Evolutionary conservation across 108 stramenopile genomes (phyloP).

Genomic region (Cylindrotheca fusiformis): DNA sequence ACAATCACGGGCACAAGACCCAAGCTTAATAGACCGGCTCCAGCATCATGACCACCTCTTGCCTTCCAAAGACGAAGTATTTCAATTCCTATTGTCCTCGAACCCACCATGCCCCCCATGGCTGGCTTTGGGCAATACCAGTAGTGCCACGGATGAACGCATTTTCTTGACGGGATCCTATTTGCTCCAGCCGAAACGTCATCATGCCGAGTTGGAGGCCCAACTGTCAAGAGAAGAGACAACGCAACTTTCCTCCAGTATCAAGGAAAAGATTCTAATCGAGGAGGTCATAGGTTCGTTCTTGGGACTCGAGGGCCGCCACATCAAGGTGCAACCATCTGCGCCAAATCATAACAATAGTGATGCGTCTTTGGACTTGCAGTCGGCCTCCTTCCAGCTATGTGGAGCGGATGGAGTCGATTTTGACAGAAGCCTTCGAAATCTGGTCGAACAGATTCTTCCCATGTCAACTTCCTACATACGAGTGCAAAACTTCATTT

Average conservation of each 20-base stretch:
- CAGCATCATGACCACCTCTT: constrained; percentile 46
- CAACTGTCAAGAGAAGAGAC: constrained; percentile 15
- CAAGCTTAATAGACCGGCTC: constrained; percentile 46
- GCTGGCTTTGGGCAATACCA: constrained; percentile 19
- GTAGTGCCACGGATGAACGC: constrained; percentile 33
- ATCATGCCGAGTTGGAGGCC: constrained; percentile 12
- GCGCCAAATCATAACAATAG: constrained; percentile 9
- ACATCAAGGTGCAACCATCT: constrained; percentile 30
- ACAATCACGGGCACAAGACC: constrained; percentile 30
- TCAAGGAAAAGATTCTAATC: constrained; percentile 62
- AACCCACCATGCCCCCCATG: constrained; percentile 67
- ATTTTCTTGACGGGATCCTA: constrained; percentile 42
- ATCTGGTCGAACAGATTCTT: constrained; percentile 60
- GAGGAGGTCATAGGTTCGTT: constrained; percentile 81
- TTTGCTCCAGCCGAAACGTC: constrained; percentile 15
- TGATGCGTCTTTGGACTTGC: constrained; percentile 5
- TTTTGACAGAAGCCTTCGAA: constrained; percentile 54
- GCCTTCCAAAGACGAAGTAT: constrained; percentile 54
- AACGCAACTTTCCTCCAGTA: constrained; percentile 21
- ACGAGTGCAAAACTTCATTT: constrained; percentile 64
- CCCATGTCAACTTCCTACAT: constrained; percentile 72
- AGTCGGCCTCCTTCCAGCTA: constrained; percentile 17
- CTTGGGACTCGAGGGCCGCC: constrained; percentile 76
- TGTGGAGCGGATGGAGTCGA: constrained; percentile 23
- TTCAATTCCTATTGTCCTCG: constrained; percentile 46